phyloP scores from a whole-genome alignment of 805 yeast species.

The Ogataea pini region DNA sequence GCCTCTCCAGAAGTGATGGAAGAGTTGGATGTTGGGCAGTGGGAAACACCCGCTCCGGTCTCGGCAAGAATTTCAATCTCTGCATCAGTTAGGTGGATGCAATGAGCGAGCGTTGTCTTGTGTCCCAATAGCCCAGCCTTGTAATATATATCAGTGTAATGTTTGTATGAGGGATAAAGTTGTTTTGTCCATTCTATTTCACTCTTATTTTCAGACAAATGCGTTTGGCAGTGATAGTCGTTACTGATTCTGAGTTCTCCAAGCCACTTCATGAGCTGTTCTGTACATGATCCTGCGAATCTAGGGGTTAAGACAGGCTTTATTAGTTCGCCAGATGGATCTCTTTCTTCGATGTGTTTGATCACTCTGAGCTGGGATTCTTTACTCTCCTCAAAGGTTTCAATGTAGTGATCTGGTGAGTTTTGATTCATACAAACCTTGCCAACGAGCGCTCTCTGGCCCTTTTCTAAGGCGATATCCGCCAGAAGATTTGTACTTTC shows the following conservation, averaged over 20 bases:
- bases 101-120: constrained; percentile 86
- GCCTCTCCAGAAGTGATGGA: constrained; percentile 91
- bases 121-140: constrained; percentile 56
- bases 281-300: constrained; percentile 86
- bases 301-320: constrained; percentile 87
- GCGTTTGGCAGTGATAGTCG: constrained; percentile 80
- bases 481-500: constrained; percentile 77
- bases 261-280: constrained; percentile 58
- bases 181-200: constrained; percentile 76
- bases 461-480: constrained; percentile 59
- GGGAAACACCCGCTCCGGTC: constrained; percentile 73
- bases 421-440: constrained; percentile 92
- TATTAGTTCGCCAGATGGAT: constrained; percentile 53
- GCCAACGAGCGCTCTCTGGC: constrained; percentile 90
- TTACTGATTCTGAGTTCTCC: constrained; percentile 55
- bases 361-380: constrained; percentile 57
- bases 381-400: constrained; percentile 54
- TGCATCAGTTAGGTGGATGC: constrained; percentile 66
- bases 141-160: constrained; percentile 79
- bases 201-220: constrained; percentile 74
- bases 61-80: constrained; percentile 61
- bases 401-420: constrained; percentile 71
- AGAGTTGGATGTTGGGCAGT: constrained; percentile 92
- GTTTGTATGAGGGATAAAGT: constrained; percentile 67
- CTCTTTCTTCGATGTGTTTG: constrained; percentile 52